Percentiles rank a stretch among this genome's conserved stretches.
Evolutionary conservation across 2,329 filamentous ascomycete genomes (phyloP).

Genomic region (Aspergillus sp.): DNA sequence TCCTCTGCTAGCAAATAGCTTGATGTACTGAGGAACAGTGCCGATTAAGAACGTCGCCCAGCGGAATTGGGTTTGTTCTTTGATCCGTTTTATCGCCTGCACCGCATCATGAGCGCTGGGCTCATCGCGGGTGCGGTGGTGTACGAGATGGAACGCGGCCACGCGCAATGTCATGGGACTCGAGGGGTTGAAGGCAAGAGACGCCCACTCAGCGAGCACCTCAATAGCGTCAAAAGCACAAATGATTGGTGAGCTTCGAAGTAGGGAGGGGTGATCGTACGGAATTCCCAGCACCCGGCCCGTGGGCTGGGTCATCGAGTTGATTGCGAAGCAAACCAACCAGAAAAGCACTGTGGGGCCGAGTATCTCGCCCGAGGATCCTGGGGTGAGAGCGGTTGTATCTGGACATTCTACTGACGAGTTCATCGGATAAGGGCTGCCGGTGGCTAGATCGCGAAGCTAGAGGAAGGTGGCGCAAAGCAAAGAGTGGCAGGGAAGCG

Average conservation of each 20-base stretch:
- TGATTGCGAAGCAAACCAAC: background rate
- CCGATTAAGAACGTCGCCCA: background rate
- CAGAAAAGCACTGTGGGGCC: background rate
- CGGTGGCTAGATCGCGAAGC: no score
- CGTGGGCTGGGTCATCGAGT: background rate
- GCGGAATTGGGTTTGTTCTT: background rate
- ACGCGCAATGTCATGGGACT: background rate
- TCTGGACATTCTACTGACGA: no score
- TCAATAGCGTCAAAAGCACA: background rate
- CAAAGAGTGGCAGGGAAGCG: no score
- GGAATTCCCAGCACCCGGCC: background rate
- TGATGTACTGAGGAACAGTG: background rate
- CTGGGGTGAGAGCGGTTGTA: background rate
- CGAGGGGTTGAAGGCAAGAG: background rate
- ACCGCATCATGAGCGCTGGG: background rate
- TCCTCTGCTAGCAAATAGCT: background rate
- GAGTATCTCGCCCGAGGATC: background rate
- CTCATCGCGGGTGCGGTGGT: background rate
- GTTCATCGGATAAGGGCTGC: no score
- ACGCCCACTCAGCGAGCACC: background rate
- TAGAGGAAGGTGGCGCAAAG: no score
- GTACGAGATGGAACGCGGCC: background rate
- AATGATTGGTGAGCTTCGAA: background rate
- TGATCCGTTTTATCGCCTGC: background rate
- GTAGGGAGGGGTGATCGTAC: background rate